Evolutionary conservation across 371 early-diverging fungal species (phyloP).

Genomic region (Rhizopus arrhizus): DNA sequence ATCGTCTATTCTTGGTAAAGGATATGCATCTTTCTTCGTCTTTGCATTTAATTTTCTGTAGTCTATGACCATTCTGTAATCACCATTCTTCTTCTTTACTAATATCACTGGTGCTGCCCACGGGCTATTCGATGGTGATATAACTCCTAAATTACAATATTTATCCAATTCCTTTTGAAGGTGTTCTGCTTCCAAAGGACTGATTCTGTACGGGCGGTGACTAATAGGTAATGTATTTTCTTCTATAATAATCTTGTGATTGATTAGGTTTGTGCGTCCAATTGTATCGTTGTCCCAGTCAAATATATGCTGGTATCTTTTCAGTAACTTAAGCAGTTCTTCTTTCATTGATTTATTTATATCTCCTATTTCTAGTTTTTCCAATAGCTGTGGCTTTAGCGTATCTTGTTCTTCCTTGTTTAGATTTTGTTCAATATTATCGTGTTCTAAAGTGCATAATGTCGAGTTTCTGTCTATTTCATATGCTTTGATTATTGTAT

Average conservation of each 20-base stretch:
- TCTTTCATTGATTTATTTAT: no score
- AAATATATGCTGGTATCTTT: not conserved
- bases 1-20: conserved; percentile 41
- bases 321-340: no score
- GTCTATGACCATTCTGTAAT: conserved; percentile 40
- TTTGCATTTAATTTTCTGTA: conserved; percentile 47
- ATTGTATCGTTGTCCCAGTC: conserved; percentile 11
- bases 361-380: no score
- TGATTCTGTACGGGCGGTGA: not conserved
- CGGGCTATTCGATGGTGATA: conserved; percentile 10
- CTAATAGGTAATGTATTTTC: not conserved
- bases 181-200: not conserved
- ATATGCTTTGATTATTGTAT: no score
- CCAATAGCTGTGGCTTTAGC: no score
- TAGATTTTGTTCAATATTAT: no score
- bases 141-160: conserved; percentile 12
- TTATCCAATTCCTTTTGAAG: conserved; percentile 11
- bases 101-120: conserved; percentile 45
- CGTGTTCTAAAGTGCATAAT: no score
- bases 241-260: conserved; percentile 14
- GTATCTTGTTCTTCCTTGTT: no score
- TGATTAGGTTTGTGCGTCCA: not conserved
- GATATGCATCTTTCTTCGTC: conserved; percentile 37
- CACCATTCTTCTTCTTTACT: conserved; percentile 53
- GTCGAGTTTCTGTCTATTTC: no score